Base-by-base conservation (phyloP, 208 protist species). In the Strigomonas galati region DNA sequence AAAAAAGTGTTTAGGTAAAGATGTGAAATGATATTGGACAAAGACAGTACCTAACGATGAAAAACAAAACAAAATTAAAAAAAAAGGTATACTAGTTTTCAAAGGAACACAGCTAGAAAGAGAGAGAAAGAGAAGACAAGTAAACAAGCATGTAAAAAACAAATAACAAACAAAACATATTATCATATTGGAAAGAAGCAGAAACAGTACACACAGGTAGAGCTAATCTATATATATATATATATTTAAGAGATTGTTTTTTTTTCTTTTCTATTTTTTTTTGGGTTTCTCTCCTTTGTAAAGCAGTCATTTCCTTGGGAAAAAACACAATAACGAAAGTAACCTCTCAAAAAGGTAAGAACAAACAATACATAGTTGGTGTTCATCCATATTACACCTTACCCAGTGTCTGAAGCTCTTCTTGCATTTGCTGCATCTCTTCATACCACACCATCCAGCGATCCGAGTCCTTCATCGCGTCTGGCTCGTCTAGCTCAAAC, bases 391-490 rank as follows among this genome's bases (percentile, higher is more conserved):
- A n/a, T n/a, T n/a, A n/a, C n/a, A n/a, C n/a, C n/a, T n/a, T n/a
- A n/a, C n/a, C n/a, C n/a, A n/a, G n/a, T n/a, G n/a, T 15, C 49
- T 49, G 61, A 21, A 92, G 64, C 21, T 19, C 26, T 7, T 55
- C 24, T 26, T 81, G 56, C 61, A 90, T 46, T 12, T 64, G 56
- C 26, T 82, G 69, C 56, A 92, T 61, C 56, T 56, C 75, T 0
- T 57, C 57, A 48, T 93, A 93, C 91, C 91, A 96, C 17, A 26
- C 32, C 82, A 94, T 87, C 88, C 91, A 96, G 43, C 72, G 78
- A 53, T 82, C 82, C 0, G 84, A 46, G 0, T 81, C 58, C n/a
- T 69, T 64, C 67, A 71, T 60, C 17, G 82, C 78, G 43, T 92
- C 71, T 2, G 91, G 91, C 68, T 96, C 87, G 15, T 62, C 32